Conservation (phyloP, 139 green algal species). For the Deuterostichococcus epilithicus region DNA sequence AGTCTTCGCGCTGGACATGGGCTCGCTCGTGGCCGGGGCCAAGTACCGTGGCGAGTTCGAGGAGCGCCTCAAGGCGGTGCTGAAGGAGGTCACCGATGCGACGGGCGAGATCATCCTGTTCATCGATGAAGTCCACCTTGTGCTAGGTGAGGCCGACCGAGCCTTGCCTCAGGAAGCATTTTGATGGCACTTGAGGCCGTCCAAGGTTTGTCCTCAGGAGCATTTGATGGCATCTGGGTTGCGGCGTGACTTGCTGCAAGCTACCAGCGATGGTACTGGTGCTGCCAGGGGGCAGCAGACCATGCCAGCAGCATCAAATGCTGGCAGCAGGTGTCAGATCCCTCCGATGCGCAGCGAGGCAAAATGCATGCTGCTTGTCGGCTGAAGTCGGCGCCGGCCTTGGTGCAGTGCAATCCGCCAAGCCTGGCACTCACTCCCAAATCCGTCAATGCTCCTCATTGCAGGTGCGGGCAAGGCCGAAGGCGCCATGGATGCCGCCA, state of each 20-base stretch:
- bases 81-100: constrained; percentile 70
- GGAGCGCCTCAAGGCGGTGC: constrained; percentile 86
- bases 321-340: too few species aligned
- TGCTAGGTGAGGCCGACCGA: constrained; percentile 31
- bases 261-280: too few species aligned
- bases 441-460: too few species aligned
- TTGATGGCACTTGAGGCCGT: constrained; percentile 51
- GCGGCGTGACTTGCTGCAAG: too few species aligned
- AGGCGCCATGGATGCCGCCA: constrained; percentile 88
- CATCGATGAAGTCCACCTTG: constrained; percentile 91
- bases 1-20: constrained; percentile 90
- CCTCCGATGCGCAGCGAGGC: too few species aligned
- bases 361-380: too few species aligned
- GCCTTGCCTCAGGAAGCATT: neutral
- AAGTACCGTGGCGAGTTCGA: constrained; percentile 93
- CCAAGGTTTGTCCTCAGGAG: too few species aligned
- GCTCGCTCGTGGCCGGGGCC: constrained; percentile 82
- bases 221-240: too few species aligned
- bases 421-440: neutral
- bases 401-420: constrained; percentile 19
- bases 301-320: too few species aligned
- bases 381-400: too few species aligned
- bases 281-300: neutral
- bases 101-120: constrained; percentile 83
- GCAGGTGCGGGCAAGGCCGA: constrained; percentile 67